Evolutionary conservation across 768 basidiomycete species (phyloP).

Genomic region (Omphalotus guepiniiformis): DNA sequence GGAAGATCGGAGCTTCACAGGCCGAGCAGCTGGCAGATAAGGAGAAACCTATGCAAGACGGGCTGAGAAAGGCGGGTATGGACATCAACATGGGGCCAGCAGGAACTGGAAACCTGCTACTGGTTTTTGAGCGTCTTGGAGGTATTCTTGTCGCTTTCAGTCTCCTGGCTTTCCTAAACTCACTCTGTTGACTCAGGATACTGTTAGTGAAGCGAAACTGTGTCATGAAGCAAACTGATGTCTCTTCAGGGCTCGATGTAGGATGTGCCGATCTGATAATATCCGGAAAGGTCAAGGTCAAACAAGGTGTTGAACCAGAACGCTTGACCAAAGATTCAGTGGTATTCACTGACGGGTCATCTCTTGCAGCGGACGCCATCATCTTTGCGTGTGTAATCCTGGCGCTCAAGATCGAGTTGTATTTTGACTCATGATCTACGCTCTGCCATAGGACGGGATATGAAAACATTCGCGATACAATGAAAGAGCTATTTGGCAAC

Average conservation of each 20-base stretch:
- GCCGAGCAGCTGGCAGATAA: constrained; percentile 14
- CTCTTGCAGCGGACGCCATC: constrained; percentile 38
- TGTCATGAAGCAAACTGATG: neutral
- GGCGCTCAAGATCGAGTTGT: too few species aligned
- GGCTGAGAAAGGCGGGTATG: constrained; percentile 32
- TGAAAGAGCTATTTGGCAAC: constrained; percentile 30
- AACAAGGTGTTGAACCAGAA: constrained; percentile 43
- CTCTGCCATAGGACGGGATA: constrained; percentile 26
- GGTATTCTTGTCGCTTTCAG: constrained; percentile 20
- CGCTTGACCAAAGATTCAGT: constrained; percentile 30
- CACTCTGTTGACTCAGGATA: constrained; percentile 3
- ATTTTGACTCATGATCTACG: neutral
- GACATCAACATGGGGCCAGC: constrained; percentile 29
- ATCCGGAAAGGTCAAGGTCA: constrained; percentile 53
- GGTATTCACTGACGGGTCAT: constrained; percentile 35
- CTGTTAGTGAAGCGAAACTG: neutral
- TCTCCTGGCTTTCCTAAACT: neutral
- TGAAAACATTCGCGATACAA: constrained; percentile 23
- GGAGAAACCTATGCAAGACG: constrained; percentile 30
- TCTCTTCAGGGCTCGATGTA: constrained; percentile 32
- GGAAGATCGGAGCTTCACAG: constrained; percentile 4
- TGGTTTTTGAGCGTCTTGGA: constrained; percentile 26
- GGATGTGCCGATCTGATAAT: constrained; percentile 50
- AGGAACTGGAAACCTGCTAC: constrained; percentile 24
- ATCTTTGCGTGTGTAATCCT: constrained; percentile 36